Evolutionary conservation across 345 rosid genomes (phyloP), one percentile per base, ranked within the genome.

Genomic region (Moricandia moricandioides): DNA sequence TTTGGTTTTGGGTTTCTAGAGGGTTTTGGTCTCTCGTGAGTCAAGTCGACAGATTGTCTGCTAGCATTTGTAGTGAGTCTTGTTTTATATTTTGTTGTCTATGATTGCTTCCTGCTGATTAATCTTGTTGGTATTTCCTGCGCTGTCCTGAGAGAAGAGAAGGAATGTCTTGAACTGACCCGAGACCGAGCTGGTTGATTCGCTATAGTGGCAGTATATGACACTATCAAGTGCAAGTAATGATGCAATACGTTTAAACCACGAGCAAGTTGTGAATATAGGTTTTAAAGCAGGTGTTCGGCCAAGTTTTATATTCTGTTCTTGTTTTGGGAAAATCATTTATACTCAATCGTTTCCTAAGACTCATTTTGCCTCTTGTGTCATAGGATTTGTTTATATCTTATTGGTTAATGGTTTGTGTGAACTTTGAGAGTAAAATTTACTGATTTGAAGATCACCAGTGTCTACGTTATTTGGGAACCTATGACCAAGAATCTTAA

Each of bases 401-500:
- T 67, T 37, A 37, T 37, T 37, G 43, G 8, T 11, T 37, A 8
- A 12, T 35, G 11, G n/a, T n/a, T n/a, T n/a, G n/a, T n/a, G n/a
- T 37, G 43, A 37, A 9, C 12, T 8, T 37, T 10, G 43, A 37
- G 43, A 9, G 12, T 37, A 13, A 37, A 9, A 37, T 37, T 37
- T 18, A 45, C 10, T 40, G 67, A 24, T 65, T 67, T 60, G 62
- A 67, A 34, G 11, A 14, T 24, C 33, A 33, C 26, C 29, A 10
- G 3, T 30, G 69, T 26, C 18, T 52, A 57, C 18, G 3, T 31
- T 68, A 17, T 52, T 8, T 34, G 39, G 39, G 10, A 34, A 7
- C 56, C 6, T 62, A 70, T 34, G 43, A 70, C 5, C 51, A 76
- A n/a, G 70, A 68, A 43, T 56, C 67, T 47, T 70, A 65, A 29